Evolutionary conservation across 257 asterid genomes (phyloP), one percentile per base, ranked within the genome.

Genomic region (Solanum sejunctum): DNA sequence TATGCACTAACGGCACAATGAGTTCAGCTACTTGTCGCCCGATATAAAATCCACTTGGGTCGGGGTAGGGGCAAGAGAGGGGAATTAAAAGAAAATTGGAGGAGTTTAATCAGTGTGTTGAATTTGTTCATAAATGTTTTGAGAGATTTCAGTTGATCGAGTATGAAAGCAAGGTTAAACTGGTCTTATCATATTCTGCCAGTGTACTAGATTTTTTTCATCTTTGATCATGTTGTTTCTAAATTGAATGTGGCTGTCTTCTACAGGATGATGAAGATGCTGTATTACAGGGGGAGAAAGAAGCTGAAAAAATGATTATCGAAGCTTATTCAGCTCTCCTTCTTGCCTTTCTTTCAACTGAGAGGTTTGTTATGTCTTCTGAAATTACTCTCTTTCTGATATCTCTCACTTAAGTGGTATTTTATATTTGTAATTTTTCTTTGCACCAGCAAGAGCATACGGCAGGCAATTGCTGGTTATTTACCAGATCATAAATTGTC

Each of bases 281-380:
- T 66, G 81, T 97, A 88, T 87, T 91, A 89, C 95, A 91, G 88
- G 98, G 98, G 81, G 96, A 95, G 89, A 97, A 90, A 88, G 98
- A 95, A 88, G 99, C 98, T 15, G 99, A 97, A 88, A 97, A 97
- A 91, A 95, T 94, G 98, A 95, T 97, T 84, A 93, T 95, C 43
- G 99, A 97, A 93, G 99, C 97, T 78, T 95, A 95, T 88, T 88
- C 99, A 47, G 99, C 99, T 87, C 98, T 97, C 86, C 98, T 97
- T 85, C 95, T 97, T 55, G 99, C 98, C 64, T 95, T 97, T 86
- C 98, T 97, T 89, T 97, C 99, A 32, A 95, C 96, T 5, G 98
- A 94, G 84, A 93, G 99, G 99, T 97, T 82, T 73, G 84, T 84
- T 43, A 23, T 32, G 85, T 20, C 36, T 83, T 49, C 3, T 5